Evolutionary conservation across 345 rosid genomes (phyloP).

Genomic region (Bruguiera gymnorhiza): DNA sequence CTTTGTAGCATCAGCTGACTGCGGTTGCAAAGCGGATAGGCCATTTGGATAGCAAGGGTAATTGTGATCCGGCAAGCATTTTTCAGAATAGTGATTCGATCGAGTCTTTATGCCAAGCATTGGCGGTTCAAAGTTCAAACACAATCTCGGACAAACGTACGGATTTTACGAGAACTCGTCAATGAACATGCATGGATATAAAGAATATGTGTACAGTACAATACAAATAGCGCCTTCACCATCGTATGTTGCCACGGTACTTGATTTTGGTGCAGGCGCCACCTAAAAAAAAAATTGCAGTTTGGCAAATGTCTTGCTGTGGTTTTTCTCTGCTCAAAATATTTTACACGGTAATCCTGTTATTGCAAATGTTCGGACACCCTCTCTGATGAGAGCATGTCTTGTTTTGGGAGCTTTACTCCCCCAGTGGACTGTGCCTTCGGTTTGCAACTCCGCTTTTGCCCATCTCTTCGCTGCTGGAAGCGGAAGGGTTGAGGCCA

Average conservation of each 20-base stretch:
- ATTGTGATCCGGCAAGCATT: no score
- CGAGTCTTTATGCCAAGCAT: no score
- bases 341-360: neutral
- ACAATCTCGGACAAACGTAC: neutral
- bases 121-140: neutral
- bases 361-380: neutral
- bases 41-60: no score
- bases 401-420: no score
- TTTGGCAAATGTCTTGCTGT: neutral
- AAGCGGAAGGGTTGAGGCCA: constrained; percentile 67
- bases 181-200: neutral
- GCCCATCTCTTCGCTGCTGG: constrained; percentile 51
- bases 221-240: no score
- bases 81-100: no score
- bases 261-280: no score
- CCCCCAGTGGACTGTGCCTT: constrained; percentile 9
- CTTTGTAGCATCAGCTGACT: no score
- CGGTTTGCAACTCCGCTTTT: constrained; percentile 2
- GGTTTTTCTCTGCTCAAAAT: neutral
- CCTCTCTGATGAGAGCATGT: neutral
- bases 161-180: neutral
- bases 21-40: no score
- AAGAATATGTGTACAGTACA: no score
- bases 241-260: no score
- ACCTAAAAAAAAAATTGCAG: no score